Conservation (phyloP, 176 grass and related monocot species). For the Saccharum officinarum region DNA sequence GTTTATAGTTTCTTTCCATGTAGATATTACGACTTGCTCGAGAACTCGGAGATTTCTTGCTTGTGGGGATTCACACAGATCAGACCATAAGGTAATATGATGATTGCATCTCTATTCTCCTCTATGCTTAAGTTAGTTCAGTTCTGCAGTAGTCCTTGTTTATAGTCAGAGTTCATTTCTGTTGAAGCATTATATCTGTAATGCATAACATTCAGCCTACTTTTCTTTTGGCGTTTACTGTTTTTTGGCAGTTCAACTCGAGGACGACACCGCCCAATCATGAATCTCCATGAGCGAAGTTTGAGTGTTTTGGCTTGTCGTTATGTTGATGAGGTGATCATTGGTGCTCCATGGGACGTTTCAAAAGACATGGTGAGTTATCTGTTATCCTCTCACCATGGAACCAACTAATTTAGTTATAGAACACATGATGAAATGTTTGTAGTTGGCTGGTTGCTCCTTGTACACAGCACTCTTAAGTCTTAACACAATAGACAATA, state of each 20-base stretch:
- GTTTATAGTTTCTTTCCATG: constrained; percentile 47
- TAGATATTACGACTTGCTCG: constrained; percentile 93
- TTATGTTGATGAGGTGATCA: constrained; percentile 98
- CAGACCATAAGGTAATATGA: constrained; percentile 81
- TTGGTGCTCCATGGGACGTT: constrained; percentile 91
- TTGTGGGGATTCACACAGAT: constrained; percentile 95
- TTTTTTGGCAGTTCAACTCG: constrained; percentile 60
- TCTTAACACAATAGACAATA: background rate
- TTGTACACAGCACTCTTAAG: background rate
- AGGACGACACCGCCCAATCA: constrained; percentile 89
- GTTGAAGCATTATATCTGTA: constrained; percentile 17
- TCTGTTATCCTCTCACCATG: constrained; percentile 1
- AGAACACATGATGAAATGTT: background rate
- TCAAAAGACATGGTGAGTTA: constrained; percentile 90
- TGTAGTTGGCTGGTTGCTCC: background rate
- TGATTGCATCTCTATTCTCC: constrained; percentile 14
- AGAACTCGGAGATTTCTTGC: constrained; percentile 92
- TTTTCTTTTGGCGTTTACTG: constrained; percentile 22
- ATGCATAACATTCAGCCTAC: background rate
- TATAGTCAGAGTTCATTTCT: background rate
- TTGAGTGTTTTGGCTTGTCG: constrained; percentile 95
- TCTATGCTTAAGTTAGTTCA: constrained; percentile 15
- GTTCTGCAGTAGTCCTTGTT: constrained; percentile 7
- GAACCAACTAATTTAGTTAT: background rate
- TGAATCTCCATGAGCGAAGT: constrained; percentile 95